phyloP scores from a whole-genome alignment of 345 rosid genomes.

The Psidium guajava region DNA sequence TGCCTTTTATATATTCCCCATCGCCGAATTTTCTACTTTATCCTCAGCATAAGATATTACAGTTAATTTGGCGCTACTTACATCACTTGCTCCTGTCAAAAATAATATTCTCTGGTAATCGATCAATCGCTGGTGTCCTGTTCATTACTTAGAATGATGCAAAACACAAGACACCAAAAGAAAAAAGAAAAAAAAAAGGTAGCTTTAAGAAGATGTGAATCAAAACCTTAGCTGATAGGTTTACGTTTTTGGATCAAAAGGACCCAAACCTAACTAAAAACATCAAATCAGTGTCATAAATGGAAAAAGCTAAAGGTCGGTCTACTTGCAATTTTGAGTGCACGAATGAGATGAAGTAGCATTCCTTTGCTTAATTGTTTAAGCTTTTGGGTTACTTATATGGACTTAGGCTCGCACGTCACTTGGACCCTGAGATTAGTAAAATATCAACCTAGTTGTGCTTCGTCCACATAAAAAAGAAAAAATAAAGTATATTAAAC shows the following conservation, averaged over 20 bases:
- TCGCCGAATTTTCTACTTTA: neutral
- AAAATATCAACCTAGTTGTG: neutral
- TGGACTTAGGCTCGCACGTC: neutral
- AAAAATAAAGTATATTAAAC: neutral
- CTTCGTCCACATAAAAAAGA: neutral
- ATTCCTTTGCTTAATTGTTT: neutral
- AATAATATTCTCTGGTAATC: neutral
- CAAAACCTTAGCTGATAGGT: neutral
- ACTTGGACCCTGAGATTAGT: neutral
- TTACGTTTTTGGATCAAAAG: neutral
- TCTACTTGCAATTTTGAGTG: neutral
- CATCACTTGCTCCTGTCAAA: neutral
- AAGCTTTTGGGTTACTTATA: neutral
- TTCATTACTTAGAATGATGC: neutral
- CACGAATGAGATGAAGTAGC: neutral
- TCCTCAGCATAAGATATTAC: neutral
- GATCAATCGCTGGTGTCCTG: neutral
- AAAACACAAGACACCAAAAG: neutral
- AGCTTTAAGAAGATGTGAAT: neutral
- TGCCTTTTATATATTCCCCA: neutral
- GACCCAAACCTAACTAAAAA: neutral
- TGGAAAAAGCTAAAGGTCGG: neutral
- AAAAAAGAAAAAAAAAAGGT: neutral
- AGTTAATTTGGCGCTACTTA: neutral
- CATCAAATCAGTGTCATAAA: neutral